Evolutionary conservation across 805 yeast species (phyloP).

Genomic region (Teunomyces lycoperdinae): DNA sequence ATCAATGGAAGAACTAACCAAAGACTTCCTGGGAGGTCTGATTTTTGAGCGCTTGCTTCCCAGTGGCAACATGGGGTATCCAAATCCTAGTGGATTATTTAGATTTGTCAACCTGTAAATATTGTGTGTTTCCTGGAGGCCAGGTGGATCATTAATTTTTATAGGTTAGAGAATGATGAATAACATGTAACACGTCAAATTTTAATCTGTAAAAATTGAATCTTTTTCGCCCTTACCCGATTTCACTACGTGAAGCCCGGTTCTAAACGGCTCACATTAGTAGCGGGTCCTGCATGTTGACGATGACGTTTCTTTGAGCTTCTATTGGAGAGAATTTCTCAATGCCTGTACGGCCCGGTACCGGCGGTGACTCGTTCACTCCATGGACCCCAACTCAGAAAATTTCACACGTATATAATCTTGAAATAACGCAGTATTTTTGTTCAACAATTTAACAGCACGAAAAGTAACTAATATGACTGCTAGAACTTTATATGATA

Average conservation of each 20-base stretch:
- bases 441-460: background rate
- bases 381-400: background rate
- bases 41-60: slow-evolving; percentile 54
- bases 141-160: background rate
- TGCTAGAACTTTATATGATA: slow-evolving; percentile 76
- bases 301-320: background rate
- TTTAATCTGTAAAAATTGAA: background rate
- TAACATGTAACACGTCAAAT: background rate
- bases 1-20: slow-evolving; percentile 18
- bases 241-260: background rate
- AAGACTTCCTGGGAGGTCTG: slow-evolving; percentile 58
- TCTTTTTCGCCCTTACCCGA: too few relatives aligned
- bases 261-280: background rate
- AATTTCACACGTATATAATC: background rate
- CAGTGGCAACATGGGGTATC: slow-evolving; percentile 9
- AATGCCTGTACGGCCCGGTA: background rate
- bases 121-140: background rate
- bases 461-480: slow-evolving; percentile 5
- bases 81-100: background rate
- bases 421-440: background rate
- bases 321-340: background rate
- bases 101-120: slow-evolving; percentile 2
- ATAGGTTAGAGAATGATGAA: too few relatives aligned
- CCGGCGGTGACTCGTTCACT: background rate
- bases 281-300: background rate